Conservation (phyloP, 2,329 filamentous ascomycete genomes). For the Xylariaceae sp. region DNA sequence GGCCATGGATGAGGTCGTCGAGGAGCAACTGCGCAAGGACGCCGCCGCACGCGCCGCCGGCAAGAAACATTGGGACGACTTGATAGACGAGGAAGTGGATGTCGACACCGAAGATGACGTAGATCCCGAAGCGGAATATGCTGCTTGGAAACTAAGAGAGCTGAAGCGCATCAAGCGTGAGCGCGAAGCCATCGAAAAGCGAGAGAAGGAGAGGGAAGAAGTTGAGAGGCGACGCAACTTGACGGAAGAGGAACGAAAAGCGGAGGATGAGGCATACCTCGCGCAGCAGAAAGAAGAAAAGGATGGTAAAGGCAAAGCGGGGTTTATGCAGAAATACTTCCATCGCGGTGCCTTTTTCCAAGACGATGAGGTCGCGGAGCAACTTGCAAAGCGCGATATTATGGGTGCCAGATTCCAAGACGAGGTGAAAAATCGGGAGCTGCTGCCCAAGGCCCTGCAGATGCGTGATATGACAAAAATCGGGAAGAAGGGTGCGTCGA, state of each 20-base stretch:
- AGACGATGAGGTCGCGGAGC: slow-evolving; percentile 72
- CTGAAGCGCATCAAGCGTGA: slow-evolving; percentile 84
- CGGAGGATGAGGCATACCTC: slow-evolving; percentile 78
- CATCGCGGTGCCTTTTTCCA: slow-evolving; percentile 97
- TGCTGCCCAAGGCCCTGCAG: slow-evolving; percentile 88
- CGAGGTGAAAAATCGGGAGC: slow-evolving; percentile 76
- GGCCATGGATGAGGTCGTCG: slow-evolving; percentile 74
- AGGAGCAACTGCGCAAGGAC: slow-evolving; percentile 84
- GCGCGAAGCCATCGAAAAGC: slow-evolving; percentile 76
- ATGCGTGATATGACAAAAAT: slow-evolving; percentile 91
- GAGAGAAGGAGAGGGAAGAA: slow-evolving; percentile 83
- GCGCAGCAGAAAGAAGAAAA: slow-evolving; percentile 78
- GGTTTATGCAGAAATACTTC: slow-evolving; percentile 92
- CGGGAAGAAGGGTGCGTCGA: slow-evolving; percentile 85
- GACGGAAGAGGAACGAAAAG: slow-evolving; percentile 78
- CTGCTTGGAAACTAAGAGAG: slow-evolving; percentile 92
- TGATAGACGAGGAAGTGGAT: slow-evolving; percentile 65
- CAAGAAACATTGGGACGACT: slow-evolving; percentile 84
- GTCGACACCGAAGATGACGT: slow-evolving; percentile 87
- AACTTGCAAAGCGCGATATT: slow-evolving; percentile 75
- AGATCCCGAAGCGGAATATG: slow-evolving; percentile 83
- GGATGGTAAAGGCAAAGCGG: slow-evolving; percentile 73
- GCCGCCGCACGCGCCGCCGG: slow-evolving; percentile 70
- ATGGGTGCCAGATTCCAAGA: slow-evolving; percentile 83
- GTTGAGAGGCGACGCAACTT: slow-evolving; percentile 84